phyloP scores from a whole-genome alignment of 2,329 filamentous ascomycete species.

The Paramyrothecium roridum region DNA sequence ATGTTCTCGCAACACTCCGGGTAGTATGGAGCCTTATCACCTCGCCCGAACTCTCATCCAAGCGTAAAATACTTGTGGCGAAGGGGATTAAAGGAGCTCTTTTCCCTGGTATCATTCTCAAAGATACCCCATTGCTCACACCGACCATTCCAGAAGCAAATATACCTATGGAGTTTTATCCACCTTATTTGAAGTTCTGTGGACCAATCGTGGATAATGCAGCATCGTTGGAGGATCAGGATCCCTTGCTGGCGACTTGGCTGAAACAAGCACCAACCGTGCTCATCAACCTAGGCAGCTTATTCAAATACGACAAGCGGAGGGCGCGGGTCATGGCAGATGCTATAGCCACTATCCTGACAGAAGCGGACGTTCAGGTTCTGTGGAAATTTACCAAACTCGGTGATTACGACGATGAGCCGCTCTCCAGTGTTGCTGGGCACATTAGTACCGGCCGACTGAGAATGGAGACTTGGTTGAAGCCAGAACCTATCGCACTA shows the following conservation, averaged over 20 bases:
- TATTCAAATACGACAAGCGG: slow-evolving; percentile 19
- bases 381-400: slow-evolving; percentile 25
- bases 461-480: slow-evolving; percentile 20
- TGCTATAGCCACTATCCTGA: slow-evolving; percentile 15
- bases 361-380: slow-evolving; percentile 18
- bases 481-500: slow-evolving; percentile 24
- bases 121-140: slow-evolving; percentile 15
- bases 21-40: slow-evolving; percentile 10
- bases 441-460: slow-evolving; percentile 12
- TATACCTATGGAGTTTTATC: slow-evolving; percentile 33
- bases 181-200: slow-evolving; percentile 16
- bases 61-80: not conserved
- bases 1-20: slow-evolving; percentile 24
- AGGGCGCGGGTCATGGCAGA: slow-evolving; percentile 21
- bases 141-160: slow-evolving; percentile 18
- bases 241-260: slow-evolving; percentile 41
- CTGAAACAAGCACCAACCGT: slow-evolving; percentile 36
- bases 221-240: slow-evolving; percentile 28
- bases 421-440: slow-evolving; percentile 7
- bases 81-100: not conserved
- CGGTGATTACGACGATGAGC: slow-evolving; percentile 2
- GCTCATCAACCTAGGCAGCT: slow-evolving; percentile 45
- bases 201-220: slow-evolving; percentile 42
- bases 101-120: not conserved
- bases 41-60: not conserved